Evolutionary conservation across 352 stramenopile genomes (phyloP), one percentile per base, ranked within the genome.

Genomic region (Phytophthora ramorum): DNA sequence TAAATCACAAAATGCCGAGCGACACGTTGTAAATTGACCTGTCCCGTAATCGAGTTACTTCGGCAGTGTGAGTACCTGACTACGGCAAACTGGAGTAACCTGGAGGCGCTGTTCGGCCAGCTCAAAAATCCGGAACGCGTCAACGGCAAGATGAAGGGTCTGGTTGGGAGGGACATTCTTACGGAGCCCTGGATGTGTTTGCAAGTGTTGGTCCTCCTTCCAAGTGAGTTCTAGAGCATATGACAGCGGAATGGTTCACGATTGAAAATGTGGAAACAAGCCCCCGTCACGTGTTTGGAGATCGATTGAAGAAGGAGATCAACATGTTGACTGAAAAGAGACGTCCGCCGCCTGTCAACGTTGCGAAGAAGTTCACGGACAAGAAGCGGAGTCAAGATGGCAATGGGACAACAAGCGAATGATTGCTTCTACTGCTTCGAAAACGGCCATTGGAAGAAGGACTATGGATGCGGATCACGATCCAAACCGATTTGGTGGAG

Each of bases 381-480:
- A 49, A 58, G 22, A 63, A 54, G 28, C 2, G 17, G 5, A 45
- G 14, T 9, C 40, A 46, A 12, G 22, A 30, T 52, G 53, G 19
- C 41, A n/a, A 28, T 14, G 3, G 41, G 7, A 2, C 7, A 14
- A 14, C n/a, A 1, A 4, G 7, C 3, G 14, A 24, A 14, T 3
- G 41, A 28, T 16, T 48, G 41, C 28, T 61, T 53, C 47, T 56
- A 52, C 7, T 57, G 57, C 13, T 57, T 66, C 14, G 44, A 66
- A 16, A 12, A 8, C 4, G 17, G 22, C 0, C 58, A 54, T 40
- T 60, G 17, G 26, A 66, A 66, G 40, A 32, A 32, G n/a, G 40
- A 37, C 0, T 66, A 24, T 48, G 59, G 32, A 14, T 14, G 16
- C 7, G 17, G 38, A 43, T 48, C 20, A 30, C 16, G 49, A 61